A percentile compares a stretch with the other conserved stretches of the same genome.
phyloP scores from a whole-genome alignment of 83 land plant species.

The Picea abies region DNA sequence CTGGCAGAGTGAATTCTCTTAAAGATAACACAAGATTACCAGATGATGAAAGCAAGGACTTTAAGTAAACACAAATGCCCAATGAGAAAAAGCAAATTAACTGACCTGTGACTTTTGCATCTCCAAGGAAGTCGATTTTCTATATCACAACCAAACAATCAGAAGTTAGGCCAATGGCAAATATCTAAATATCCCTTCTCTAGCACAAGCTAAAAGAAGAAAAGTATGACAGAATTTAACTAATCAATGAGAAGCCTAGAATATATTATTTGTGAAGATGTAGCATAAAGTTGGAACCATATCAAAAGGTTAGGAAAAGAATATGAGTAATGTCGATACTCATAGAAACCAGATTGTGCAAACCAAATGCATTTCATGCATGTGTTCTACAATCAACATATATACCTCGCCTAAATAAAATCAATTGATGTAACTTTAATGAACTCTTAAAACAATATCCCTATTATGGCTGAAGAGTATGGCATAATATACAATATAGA shows the following conservation, averaged over 20 bases:
- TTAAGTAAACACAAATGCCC: neutral
- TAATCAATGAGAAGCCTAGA: neutral
- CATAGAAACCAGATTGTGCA: neutral
- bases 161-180: conserved; percentile 11
- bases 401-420: too few relatives aligned
- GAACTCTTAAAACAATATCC: too few relatives aligned
- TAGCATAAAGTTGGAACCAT: conserved; percentile 2
- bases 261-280: neutral
- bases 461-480: too few relatives aligned
- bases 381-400: too few relatives aligned
- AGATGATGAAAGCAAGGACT: neutral
- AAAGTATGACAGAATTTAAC: neutral
- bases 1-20: neutral
- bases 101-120: conserved; percentile 49
- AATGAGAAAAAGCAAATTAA: neutral
- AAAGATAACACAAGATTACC: neutral
- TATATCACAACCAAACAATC: conserved; percentile 24
- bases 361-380: neutral
- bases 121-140: conserved; percentile 26
- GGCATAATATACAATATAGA: too few relatives aligned
- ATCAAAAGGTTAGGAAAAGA: neutral
- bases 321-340: neutral
- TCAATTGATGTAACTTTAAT: too few relatives aligned
- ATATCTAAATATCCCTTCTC: conserved; percentile 16
- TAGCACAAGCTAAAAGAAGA: neutral